These are phyloP conservation scores for Rhodotorula sp. DNA, from an alignment of 1,284 basidiomycete species.

Conservation along the genomic window DNA sequence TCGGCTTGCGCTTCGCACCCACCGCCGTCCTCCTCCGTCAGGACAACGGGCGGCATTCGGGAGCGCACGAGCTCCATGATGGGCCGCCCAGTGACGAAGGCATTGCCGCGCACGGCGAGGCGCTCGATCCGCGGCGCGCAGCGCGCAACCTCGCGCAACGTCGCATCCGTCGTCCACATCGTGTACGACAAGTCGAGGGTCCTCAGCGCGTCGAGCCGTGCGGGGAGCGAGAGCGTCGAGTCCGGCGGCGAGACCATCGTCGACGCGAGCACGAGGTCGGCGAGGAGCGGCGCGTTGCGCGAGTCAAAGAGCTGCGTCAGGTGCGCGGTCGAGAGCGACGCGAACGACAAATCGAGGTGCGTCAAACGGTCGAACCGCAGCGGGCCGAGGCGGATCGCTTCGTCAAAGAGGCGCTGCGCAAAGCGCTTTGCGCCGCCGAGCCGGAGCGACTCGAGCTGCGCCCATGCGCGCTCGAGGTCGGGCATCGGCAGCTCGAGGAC, in stretches of 20 bases:
- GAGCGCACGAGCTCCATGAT: conserved; percentile 32
- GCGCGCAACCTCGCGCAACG: neutral
- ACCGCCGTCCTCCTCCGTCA: neutral
- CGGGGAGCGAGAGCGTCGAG: conserved; percentile 12
- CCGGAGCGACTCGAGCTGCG: conserved; percentile 12
- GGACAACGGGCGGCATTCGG: conserved; percentile 1
- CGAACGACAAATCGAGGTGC: conserved; percentile 24
- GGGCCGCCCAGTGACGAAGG: conserved; percentile 29
- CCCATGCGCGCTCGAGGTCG: conserved; percentile 20
- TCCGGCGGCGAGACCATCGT: conserved; percentile 12
- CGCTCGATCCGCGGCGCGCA: conserved; percentile 17
- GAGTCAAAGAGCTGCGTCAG: conserved; percentile 23
- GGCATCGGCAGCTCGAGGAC: conserved; percentile 3
- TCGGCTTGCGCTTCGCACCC: neutral
- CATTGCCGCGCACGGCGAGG: conserved; percentile 18
- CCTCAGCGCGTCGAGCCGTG: conserved; percentile 2
- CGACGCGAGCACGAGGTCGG: conserved; percentile 19
- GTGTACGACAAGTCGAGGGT: conserved; percentile 26
- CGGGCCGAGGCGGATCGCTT: conserved; percentile 10
- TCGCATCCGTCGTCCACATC: conserved; percentile 30
- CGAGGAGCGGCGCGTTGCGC: conserved; percentile 16
- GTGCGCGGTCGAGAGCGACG: conserved; percentile 9
- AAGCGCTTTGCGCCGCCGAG: conserved; percentile 24
- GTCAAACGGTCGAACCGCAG: conserved; percentile 17
- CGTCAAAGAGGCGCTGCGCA: conserved; percentile 12